Base-by-base conservation (phyloP, 768 basidiomycete genomes). In the Gymnopilus junonius region DNA sequence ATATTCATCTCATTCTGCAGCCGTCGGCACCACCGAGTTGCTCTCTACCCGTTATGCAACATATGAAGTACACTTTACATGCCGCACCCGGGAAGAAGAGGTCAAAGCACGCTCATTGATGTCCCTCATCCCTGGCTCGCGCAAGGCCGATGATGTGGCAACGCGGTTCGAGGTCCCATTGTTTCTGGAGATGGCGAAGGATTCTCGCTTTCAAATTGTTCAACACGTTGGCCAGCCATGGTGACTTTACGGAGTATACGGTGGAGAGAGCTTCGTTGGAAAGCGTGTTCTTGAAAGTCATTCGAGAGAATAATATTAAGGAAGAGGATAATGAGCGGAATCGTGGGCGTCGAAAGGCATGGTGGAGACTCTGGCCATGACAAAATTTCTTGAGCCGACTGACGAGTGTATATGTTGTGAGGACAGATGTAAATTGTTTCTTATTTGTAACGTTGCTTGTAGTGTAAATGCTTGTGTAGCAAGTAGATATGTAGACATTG, bases 11-110 rank as follows among this genome's bases (percentile, higher is more conserved):
- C 17, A 57, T 29, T 65, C 40, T 42, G 20, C 57, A 89, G 91
- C 90, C 64, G 79, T 92, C 53, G 91, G 89, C 1, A 88, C 90
- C 2, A 87, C 84, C 0, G 82, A 85, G 25, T 80, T 82, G 4
- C 83, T 93, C 5, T 86, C 86, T 1, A 78, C 83, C 27, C 87
- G 90, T 20, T 89, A 92, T 70, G 86, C 87, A 8, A 85, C 82
- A 1, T 93, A 94, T 72, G 90, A 92, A 68, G 86, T 92, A 20
- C 91, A 93, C 71, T 88, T 93, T 70, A 83, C 85, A 1, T 88
- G 87, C 64, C 85, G 84, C 1, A 87, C 85, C 0, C 80, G 87
- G 8, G 87, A 88, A 58, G 89, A 90, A 40, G 76, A 85, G 15
- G 67, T 73, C 6, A 80, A 79, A 62, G 88, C 89, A 6, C 87